Conservation (phyloP, 495 filamentous ascomycete genomes). For the Daldinia loculata region DNA sequence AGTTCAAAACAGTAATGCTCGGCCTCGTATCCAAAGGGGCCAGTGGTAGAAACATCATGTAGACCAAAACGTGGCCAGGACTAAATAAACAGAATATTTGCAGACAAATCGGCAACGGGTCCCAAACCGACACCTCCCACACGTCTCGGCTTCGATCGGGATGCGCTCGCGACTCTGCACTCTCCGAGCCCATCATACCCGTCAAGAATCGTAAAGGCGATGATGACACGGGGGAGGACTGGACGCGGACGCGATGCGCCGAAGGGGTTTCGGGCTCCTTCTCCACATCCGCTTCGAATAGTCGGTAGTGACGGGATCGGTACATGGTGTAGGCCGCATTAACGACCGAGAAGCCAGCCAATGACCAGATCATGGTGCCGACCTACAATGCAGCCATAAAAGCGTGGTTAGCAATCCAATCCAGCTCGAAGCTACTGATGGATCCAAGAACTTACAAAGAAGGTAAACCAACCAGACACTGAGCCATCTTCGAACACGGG, state of each 20-base stretch:
- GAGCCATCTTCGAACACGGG: slow-evolving; percentile 84
- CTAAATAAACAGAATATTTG: slow-evolving; percentile 90
- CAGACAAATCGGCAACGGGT: slow-evolving; percentile 83
- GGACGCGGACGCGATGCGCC: slow-evolving; percentile 86
- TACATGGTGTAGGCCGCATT: slow-evolving; percentile 88
- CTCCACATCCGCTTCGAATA: slow-evolving; percentile 89
- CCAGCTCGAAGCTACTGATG: neutral
- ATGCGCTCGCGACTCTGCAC: slow-evolving; percentile 79
- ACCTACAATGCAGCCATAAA: slow-evolving; percentile 57
- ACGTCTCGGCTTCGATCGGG: slow-evolving; percentile 87
- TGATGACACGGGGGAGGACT: slow-evolving; percentile 80
- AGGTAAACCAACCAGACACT: slow-evolving; percentile 71
- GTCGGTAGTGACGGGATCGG: slow-evolving; percentile 83
- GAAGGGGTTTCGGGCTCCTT: slow-evolving; percentile 79
- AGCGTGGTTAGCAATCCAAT: slow-evolving; percentile 15
- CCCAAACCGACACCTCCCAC: slow-evolving; percentile 95
- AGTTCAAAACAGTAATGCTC: slow-evolving; percentile 83
- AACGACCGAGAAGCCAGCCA: slow-evolving; percentile 67
- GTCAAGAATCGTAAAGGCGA: slow-evolving; percentile 83
- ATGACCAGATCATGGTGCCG: slow-evolving; percentile 70
- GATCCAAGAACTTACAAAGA: slow-evolving; percentile 71
- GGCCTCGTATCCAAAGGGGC: slow-evolving; percentile 77
- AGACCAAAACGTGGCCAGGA: slow-evolving; percentile 87
- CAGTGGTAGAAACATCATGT: slow-evolving; percentile 86
- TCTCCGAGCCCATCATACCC: slow-evolving; percentile 65